Base-by-base conservation (phyloP, 83 land plant genomes). In the Isoetes engelmannii region DNA sequence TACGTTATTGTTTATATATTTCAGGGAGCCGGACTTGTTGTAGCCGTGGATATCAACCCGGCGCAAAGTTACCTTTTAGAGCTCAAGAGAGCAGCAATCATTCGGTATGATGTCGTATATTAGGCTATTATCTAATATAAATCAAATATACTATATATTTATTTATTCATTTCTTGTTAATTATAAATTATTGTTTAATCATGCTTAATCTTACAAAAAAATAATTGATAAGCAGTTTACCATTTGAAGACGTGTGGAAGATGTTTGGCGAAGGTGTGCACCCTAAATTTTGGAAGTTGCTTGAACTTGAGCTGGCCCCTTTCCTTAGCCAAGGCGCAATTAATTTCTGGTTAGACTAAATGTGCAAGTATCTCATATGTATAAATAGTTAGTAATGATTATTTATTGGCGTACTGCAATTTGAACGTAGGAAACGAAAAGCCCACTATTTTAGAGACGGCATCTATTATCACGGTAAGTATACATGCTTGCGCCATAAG, bases 191-290 rank as follows among this genome's bases (percentile, higher is more conserved):
- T 28, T 28, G 2, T 28, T 28, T 28, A 28, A 28, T n/a, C 37
- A 28, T 28, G 37, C 37, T 28, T 28, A 28, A 28, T 28, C 37
- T 28, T 28, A 28, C 0, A 28, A 28, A 28, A 28, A 28, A 28
- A 28, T 2, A 28, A 28, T 28, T 41, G 20, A 3, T 45, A 54
- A 0, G 69, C 79, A 79, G 81, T 53, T 70, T 79, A 48, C 68
- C 69, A 28, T 79, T 50, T 48, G 68, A 71, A 49, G 81, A 79
- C 58, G 81, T 74, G 17, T 79, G 81, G 81, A 20, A 37, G 17
- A 79, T 79, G 81, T 79, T 79, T 71, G 81, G 81, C 20, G 78
- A 79, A 63, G 81, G 81, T 6, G 74, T 79, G 13, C 81, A 79
- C 58, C 81, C 81, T 45, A 69, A 59, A 9, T 79, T 79, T 50